Evolutionary conservation across 768 basidiomycete genomes (phyloP), one percentile per base, ranked within the genome.

Genomic region (Multifurca ochricompacta): DNA sequence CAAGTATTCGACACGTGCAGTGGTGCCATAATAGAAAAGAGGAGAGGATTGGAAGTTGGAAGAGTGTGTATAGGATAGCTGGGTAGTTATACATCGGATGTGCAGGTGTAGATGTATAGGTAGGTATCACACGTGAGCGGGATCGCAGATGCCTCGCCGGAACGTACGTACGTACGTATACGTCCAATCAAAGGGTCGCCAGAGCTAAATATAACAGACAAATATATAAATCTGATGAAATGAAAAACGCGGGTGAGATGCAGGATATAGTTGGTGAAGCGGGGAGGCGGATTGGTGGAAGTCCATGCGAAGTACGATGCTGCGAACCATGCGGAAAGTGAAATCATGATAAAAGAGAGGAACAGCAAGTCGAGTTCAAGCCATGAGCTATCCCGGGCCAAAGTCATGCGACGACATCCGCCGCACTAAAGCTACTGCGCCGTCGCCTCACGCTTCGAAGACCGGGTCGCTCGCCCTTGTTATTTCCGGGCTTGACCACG

Each of bases 351-450:
- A 45, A 53, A 28, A 23, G 35, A 39, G 55, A 39, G 37, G 35
- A 46, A 50, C 51, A 44, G 48, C 39, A 46, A 48, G 41, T 36
- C 35, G 28, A 30, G 45, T 36, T 23, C 48, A 62, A 40, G 61
- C 41, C 28, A 34, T 25, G 51, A 36, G 27, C 23, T 16, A 27
- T 36, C 32, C n/a, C n/a, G 9, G 28, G 9, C 44, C 43, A 48
- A 35, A 41, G 44, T 71, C 72, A 91, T 63, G 86, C 88, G 56
- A 91, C 80, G 19, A 91, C 83, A 66, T 92, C 90, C 3, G 86
- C 89, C 52, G 83, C 76, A 65, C 91, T 91, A 68, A 92, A 92
- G 63, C 91, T 92, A 65, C 90, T 91, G 55, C 90, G 75, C 64
- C 90, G 73, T 58, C 87, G 77, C 59, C 88, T 76, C 46, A 89